Base-by-base conservation (phyloP, 2,329 filamentous ascomycete species). In the Colletotrichum abscissum region DNA sequence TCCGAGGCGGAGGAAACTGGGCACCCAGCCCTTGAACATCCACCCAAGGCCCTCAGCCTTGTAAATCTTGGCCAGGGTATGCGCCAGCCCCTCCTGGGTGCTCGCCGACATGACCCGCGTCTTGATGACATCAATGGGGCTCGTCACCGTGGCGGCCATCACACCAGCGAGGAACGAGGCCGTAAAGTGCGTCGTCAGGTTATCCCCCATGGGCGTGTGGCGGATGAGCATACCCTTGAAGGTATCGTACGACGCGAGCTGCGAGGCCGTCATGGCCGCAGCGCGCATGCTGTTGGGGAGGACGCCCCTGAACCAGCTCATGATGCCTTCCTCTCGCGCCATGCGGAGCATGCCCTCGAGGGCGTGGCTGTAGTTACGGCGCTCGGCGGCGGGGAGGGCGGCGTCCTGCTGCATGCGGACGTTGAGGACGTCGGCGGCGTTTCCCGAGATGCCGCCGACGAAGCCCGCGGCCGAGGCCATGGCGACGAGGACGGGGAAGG, bases 391-490 rank as follows among this genome's bases (percentile, higher is more conserved):
- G 0, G 95, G 93, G 1, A 98, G 90, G 0, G 95, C 91, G 2
- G 94, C 92, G 79, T 92, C 97, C 84, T 97, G 94, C 85, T 99
- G 97, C 97, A 99, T 99, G 76, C 97, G 94, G 63, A 99, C 97
- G 84, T 99, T 99, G 79, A 98, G 88, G 42, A 99, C 95, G 82
- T 99, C 97, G 76, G 95, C 96, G 3, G 95, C 95, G 84, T 98
- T 99, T 76, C 97, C 97, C 6, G 93, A 94, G 59, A 98, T 85
- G 63, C 97, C 97, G 75, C 97, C 97, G 3, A 97, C 84, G 80
- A 98, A 94, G 64, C 97, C 97, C 8, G 97, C 96, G 33, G 91
- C 85, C 28, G 92, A 93, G 66, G 96, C 94, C 83, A 98, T 94
- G 76, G 90, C 93, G 75, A 98, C 89, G 11, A 99, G 92, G n/a